phyloP scores from a whole-genome alignment of 371 early-diverging fungal genomes.

The Saksenaea oblongispora region DNA sequence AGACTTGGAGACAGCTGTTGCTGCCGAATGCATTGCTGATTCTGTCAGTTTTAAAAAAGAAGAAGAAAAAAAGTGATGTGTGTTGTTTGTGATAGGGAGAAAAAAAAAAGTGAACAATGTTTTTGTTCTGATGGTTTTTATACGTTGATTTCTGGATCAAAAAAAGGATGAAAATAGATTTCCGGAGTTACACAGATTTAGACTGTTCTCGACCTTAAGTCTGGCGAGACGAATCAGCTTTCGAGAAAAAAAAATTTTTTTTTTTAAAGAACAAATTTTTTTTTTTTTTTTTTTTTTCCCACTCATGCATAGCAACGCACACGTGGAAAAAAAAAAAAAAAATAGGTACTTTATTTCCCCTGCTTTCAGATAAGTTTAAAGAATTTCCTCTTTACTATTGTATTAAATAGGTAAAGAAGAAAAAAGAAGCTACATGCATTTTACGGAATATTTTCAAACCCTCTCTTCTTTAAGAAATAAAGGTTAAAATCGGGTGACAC shows the following conservation, averaged over 20 bases:
- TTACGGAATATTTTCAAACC: not conserved
- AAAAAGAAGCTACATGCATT: too few species aligned
- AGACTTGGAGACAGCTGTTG: conserved; percentile 6
- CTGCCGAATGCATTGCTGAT: not conserved
- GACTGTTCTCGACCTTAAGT: conserved; percentile 3
- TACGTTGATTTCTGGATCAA: not conserved
- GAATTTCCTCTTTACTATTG: not conserved
- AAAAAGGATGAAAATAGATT: not conserved
- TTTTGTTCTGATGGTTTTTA: not conserved
- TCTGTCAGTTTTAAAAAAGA: not conserved
- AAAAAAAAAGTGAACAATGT: not conserved
- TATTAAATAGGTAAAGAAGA: too few species aligned
- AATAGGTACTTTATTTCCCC: not conserved
- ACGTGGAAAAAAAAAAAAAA: not conserved
- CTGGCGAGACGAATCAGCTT: not conserved
- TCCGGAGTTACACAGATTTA: not conserved
- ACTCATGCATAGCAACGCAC: not conserved
- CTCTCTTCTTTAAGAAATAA: not conserved
- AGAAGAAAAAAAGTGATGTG: not conserved
- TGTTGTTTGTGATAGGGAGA: not conserved
- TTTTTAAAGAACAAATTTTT: not conserved
- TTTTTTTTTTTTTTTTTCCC: too few species aligned
- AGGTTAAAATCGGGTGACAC: not conserved
- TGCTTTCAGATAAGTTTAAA: not conserved
- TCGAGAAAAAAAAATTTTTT: not conserved